Base-by-base conservation (phyloP, 208 protist genomes). In the Trypanosomatidae sp. region DNA sequence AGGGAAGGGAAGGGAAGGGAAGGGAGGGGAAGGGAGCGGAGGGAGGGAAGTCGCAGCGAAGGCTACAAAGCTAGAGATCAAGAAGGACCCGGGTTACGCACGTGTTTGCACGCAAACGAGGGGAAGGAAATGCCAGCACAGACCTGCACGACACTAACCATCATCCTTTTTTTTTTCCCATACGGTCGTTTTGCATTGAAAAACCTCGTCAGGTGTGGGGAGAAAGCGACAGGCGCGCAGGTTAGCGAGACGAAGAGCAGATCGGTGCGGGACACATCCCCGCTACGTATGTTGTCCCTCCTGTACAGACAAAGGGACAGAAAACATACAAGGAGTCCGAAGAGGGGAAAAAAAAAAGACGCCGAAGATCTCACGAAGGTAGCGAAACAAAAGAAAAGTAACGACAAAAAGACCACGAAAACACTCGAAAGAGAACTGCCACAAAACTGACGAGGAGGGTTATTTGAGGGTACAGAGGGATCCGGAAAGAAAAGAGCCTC, bases 361-460 rank as follows among this genome's bases (percentile, higher is more conserved):
- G 5, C 9, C 13, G 58, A 30, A 25, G n/a, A 39, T 15, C 22
- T 30, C 58, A 39, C 36, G 19, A 69, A 69, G 17, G 52, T 0
- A 69, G 28, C 22, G 44, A 69, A 39, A 69, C 13, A 10, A 74
- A 30, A 74, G 55, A 65, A n/a, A 79, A 19, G 12, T 22, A 79
- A 58, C 36, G 36, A 39, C 36, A 39, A 39, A 39, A 39, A 39
- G 36, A 39, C 3, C 36, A 39, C 36, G 36, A 39, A 39, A 39
- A 39, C 36, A 39, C 36, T 39, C 36, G 36, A 39, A 39, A 39
- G 36, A 39, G 3, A 39, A 39, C 36, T 3, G 36, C 36, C 36
- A 39, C 36, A 39, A 39, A 39, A 39, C 36, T 39, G 36, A 39
- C 36, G 36, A 3, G 36, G 36, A 4, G 3, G 36, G 3, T 39